A percentile compares a stretch with the other conserved stretches of the same genome.
These are phyloP conservation scores for Trichoderma lentiforme DNA, from an alignment of 2,329 filamentous ascomycete genomes.

Conservation along the genomic window DNA sequence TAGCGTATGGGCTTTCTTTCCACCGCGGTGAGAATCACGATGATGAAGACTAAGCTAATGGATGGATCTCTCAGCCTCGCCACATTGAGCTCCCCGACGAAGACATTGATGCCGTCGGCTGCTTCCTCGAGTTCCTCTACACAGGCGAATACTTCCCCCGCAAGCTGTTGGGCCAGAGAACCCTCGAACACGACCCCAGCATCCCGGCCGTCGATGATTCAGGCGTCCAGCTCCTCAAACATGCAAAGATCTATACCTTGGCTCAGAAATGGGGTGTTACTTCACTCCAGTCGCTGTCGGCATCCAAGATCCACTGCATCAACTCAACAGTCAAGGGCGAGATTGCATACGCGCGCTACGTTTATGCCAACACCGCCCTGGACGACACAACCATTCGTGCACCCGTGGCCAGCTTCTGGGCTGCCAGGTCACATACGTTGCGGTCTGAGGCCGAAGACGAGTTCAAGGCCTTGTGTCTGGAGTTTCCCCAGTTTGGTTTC, in stretches of 20 bases:
- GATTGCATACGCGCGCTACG: slow-evolving; percentile 86
- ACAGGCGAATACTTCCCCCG: slow-evolving; percentile 65
- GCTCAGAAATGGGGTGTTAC: slow-evolving; percentile 72
- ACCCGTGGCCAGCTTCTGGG: slow-evolving; percentile 90
- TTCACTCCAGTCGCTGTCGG: slow-evolving; percentile 70
- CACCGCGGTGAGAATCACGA: neutral
- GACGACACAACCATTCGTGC: slow-evolving; percentile 72
- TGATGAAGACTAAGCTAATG: no score
- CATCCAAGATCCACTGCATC: slow-evolving; percentile 88
- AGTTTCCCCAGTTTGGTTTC: slow-evolving; percentile 89
- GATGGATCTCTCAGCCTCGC: slow-evolving; percentile 44
- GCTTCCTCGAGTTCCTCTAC: slow-evolving; percentile 42
- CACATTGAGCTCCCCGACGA: slow-evolving; percentile 60
- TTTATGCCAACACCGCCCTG: slow-evolving; percentile 71
- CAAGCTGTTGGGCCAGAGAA: slow-evolving; percentile 58
- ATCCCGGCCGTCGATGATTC: slow-evolving; percentile 67
- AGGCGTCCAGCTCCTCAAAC: slow-evolving; percentile 81
- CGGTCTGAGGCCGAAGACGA: slow-evolving; percentile 82
- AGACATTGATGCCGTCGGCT: slow-evolving; percentile 35
- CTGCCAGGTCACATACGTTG: slow-evolving; percentile 72
- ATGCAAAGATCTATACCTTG: slow-evolving; percentile 85
- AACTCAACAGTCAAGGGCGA: slow-evolving; percentile 85
- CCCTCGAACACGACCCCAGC: slow-evolving; percentile 66
- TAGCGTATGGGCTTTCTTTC: slow-evolving; percentile 47
- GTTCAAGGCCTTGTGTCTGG: slow-evolving; percentile 80